These are phyloP conservation scores for Drosera capensis DNA, from an alignment of 148 eudicot species.

Conservation along the genomic window DNA sequence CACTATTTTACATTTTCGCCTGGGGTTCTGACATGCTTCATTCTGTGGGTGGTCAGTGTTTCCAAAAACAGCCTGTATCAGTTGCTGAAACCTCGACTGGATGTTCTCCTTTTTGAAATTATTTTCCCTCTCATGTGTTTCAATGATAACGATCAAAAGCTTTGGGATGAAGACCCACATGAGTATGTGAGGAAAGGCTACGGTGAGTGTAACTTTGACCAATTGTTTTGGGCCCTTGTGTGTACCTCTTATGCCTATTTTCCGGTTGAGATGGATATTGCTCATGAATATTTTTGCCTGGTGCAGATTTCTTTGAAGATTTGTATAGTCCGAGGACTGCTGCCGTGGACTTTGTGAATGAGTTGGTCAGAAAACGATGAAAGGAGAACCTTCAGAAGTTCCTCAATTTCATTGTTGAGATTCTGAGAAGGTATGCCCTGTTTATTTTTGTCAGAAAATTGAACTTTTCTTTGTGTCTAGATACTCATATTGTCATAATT, in stretches of 20 bases:
- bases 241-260: neutral
- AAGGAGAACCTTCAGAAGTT: conserved; percentile 96
- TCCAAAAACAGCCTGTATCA: conserved; percentile 76
- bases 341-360: conserved; percentile 96
- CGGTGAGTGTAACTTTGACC: conserved; percentile 38
- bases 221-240: neutral
- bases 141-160: conserved; percentile 81
- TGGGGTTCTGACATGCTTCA: neutral
- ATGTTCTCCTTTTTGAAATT: conserved; percentile 84
- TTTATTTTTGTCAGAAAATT: neutral
- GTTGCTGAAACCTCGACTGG: conserved; percentile 73
- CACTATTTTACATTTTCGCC: no score
- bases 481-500: neutral
- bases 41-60: conserved; percentile 44
- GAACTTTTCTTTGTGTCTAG: neutral
- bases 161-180: conserved; percentile 99
- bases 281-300: neutral
- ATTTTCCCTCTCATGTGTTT: conserved; percentile 97
- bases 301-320: conserved; percentile 93
- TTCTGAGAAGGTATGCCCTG: conserved; percentile 71
- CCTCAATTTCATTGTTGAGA: conserved; percentile 68
- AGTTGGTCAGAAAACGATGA: conserved; percentile 87
- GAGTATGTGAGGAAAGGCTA: conserved; percentile 99
- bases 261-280: neutral
- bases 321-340: conserved; percentile 96